Evolutionary conservation across 805 yeast species (phyloP).

Genomic region (Pichia californica): DNA sequence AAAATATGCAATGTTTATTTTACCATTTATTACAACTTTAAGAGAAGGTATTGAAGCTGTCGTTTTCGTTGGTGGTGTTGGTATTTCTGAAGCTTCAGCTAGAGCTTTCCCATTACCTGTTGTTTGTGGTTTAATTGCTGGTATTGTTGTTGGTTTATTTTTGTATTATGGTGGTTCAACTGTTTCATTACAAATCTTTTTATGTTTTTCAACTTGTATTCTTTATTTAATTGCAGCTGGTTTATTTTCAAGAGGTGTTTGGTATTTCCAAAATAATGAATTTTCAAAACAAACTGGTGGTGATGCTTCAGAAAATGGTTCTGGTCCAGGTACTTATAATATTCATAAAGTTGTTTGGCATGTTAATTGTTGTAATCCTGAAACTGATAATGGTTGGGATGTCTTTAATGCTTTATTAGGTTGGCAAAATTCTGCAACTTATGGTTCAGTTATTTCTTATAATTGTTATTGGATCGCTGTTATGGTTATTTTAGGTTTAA

Average conservation of each 20-base stretch:
- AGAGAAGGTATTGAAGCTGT: constrained; percentile 98
- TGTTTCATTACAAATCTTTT: constrained; percentile 79
- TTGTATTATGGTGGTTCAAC: constrained; percentile 79
- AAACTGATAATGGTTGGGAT: constrained; percentile 92
- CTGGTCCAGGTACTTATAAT: constrained; percentile 94
- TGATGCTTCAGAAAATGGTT: constrained; percentile 88
- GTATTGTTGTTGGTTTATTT: constrained; percentile 60
- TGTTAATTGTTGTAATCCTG: constrained; percentile 96
- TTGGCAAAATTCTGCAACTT: constrained; percentile 96
- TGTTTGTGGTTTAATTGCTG: constrained; percentile 76
- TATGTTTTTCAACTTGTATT: constrained; percentile 82
- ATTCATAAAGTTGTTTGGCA: constrained; percentile 82
- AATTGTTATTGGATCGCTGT: constrained; percentile 80
- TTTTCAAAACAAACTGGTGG: constrained; percentile 41
- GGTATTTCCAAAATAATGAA: constrained; percentile 72
- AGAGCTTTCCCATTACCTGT: constrained; percentile 90
- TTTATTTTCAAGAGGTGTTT: constrained; percentile 85
- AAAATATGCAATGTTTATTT: constrained; percentile 81
- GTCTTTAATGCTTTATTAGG: constrained; percentile 90
- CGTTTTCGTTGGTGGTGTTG: constrained; percentile 94
- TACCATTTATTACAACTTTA: constrained; percentile 85
- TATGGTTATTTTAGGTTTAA: constrained; percentile 45
- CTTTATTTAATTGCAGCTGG: constrained; percentile 89
- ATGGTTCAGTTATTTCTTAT: constrained; percentile 86
- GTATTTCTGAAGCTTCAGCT: constrained; percentile 43